phyloP scores from a whole-genome alignment of 2,329 filamentous ascomycete genomes.

The Annulohypoxylon truncatum region DNA sequence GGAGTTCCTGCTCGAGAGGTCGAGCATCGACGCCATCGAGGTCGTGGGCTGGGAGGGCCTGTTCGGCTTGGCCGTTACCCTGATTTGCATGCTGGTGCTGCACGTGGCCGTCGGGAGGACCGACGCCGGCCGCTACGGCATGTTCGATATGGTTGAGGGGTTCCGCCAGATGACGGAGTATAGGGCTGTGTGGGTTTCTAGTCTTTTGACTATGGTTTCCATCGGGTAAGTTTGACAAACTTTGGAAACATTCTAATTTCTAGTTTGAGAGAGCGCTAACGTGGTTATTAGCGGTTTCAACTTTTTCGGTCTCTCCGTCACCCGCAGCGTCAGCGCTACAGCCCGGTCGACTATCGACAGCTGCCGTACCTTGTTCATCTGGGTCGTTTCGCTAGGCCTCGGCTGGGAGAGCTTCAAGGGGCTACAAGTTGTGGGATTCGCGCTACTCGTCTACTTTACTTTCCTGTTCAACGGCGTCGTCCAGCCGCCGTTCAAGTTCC shows the following conservation, averaged over 20 bases:
- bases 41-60: slow-evolving; percentile 97
- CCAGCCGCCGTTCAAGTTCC: slow-evolving; percentile 79
- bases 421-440: slow-evolving; percentile 92
- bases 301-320: slow-evolving; percentile 97
- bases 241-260: neutral
- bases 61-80: slow-evolving; percentile 86
- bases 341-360: slow-evolving; percentile 97
- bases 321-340: slow-evolving; percentile 88
- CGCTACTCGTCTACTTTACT: slow-evolving; percentile 91
- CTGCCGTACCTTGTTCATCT: slow-evolving; percentile 97
- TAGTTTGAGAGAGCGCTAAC: slow-evolving; percentile 5
- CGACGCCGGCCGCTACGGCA: slow-evolving; percentile 78
- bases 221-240: slow-evolving; percentile 84
- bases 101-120: slow-evolving; percentile 83
- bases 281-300: slow-evolving; percentile 81
- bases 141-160: slow-evolving; percentile 91
- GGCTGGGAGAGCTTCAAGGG: slow-evolving; percentile 99
- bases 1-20: slow-evolving; percentile 84
- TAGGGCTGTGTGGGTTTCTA: slow-evolving; percentile 77
- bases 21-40: slow-evolving; percentile 78
- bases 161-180: slow-evolving; percentile 83
- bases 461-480: slow-evolving; percentile 97
- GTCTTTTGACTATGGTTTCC: slow-evolving; percentile 93
- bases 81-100: slow-evolving; percentile 81
- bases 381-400: slow-evolving; percentile 91